These are phyloP conservation scores for Rubroboletus satanas DNA, from an alignment of 768 basidiomycete species.

Conservation along the genomic window DNA sequence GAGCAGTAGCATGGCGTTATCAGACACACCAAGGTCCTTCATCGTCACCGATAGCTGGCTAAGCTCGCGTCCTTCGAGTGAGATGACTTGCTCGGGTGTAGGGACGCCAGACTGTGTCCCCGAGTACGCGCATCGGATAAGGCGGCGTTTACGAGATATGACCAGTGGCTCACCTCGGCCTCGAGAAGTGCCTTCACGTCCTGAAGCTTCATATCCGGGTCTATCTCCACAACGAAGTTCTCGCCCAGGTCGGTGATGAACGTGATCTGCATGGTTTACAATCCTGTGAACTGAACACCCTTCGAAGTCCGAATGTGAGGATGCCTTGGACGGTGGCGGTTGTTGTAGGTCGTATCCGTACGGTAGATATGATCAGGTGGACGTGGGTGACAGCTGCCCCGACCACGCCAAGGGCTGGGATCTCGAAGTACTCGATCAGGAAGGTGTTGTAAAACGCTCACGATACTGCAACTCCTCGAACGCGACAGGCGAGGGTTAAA, in stretches of 20 bases:
- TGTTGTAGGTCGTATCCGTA: neutral
- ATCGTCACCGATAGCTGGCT: slow-evolving; percentile 66
- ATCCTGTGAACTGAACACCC: neutral
- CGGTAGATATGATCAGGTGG: slow-evolving; percentile 3
- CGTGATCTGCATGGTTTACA: slow-evolving; percentile 58
- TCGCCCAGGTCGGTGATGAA: slow-evolving; percentile 68
- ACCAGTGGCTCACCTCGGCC: slow-evolving; percentile 70
- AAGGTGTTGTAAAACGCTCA: slow-evolving; percentile 17
- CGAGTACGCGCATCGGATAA: neutral
- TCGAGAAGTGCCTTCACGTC: slow-evolving; percentile 93
- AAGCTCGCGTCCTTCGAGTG: slow-evolving; percentile 63
- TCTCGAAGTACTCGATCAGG: slow-evolving; percentile 22
- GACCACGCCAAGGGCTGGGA: neutral
- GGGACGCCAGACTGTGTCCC: slow-evolving; percentile 67
- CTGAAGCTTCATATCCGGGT: slow-evolving; percentile 86
- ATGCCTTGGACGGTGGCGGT: neutral
- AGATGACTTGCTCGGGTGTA: slow-evolving; percentile 66
- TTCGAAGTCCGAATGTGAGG: neutral
- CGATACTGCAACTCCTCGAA: neutral
- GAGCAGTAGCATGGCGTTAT: slow-evolving; percentile 63
- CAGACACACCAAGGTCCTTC: slow-evolving; percentile 53
- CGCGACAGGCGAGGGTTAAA: slow-evolving; percentile 7
- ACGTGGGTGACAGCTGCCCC: neutral
- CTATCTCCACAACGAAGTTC: slow-evolving; percentile 73
- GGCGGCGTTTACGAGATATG: neutral